Conservation (phyloP, 768 basidiomycete species). For the Scleroderma citrinum region DNA sequence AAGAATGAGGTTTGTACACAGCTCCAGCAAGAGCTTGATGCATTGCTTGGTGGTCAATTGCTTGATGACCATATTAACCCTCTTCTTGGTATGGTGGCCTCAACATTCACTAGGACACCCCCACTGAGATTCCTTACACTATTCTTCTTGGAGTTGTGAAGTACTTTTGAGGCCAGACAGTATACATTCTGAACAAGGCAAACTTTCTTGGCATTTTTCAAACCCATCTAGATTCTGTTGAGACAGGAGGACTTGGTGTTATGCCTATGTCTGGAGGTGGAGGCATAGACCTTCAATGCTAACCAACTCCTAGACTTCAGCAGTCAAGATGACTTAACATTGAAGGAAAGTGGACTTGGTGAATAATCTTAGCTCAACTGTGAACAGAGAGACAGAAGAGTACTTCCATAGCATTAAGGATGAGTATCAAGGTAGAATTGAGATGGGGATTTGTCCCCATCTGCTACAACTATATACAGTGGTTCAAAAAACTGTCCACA, state of each 20-base stretch:
- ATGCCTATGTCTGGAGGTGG: slow-evolving; percentile 17
- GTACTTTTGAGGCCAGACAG: slow-evolving; percentile 27
- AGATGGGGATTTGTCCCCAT: too few species aligned
- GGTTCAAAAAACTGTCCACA: too few species aligned
- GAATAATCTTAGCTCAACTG: too few species aligned
- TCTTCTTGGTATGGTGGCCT: slow-evolving; percentile 15
- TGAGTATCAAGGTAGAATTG: too few species aligned
- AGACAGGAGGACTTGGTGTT: slow-evolving; percentile 21
- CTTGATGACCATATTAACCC: slow-evolving; percentile 11
- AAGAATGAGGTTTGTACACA: not conserved
- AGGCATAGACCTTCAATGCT: too few species aligned
- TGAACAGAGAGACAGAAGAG: too few species aligned
- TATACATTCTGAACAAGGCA: slow-evolving; percentile 18
- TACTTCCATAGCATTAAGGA: too few species aligned
- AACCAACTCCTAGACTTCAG: too few species aligned
- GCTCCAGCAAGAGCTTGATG: slow-evolving; percentile 5
- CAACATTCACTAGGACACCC: slow-evolving; percentile 27
- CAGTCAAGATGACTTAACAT: too few species aligned
- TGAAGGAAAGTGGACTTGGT: too few species aligned
- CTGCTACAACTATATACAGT: too few species aligned
- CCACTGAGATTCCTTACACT: slow-evolving; percentile 29
- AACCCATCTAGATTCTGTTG: slow-evolving; percentile 19
- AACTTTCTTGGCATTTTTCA: slow-evolving; percentile 17
- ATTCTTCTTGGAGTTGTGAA: slow-evolving; percentile 31
- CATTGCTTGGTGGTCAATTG: not conserved